Base-by-base conservation (phyloP, 2,329 filamentous ascomycete genomes). In the Gaeumannomyces tritici region DNA sequence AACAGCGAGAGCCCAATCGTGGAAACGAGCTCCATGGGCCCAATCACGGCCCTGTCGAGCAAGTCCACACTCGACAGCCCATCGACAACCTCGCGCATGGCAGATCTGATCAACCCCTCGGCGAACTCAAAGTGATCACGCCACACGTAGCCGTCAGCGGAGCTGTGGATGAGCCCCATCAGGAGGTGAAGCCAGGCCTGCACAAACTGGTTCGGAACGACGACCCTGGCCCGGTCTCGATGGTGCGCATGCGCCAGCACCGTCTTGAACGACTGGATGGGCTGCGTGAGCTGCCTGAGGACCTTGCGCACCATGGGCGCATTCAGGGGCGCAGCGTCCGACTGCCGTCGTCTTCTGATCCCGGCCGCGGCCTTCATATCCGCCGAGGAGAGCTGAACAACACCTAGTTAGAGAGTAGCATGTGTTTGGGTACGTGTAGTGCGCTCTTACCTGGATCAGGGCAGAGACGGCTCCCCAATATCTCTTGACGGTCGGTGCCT, bases 11-110 rank as follows among this genome's bases (percentile, higher is more conserved):
- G 64, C 12, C 71, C 71, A 13, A 80, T 67, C 24, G 81, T 67
- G 1, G 76, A 75, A 29, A 78, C 64, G 2, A 81, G 63, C 26
- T 80, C 79, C 54, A 76, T 70, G 1, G 79, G 79, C 35, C 76
- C 65, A 28, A 81, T 66, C 26, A 74, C 72, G 9, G 74, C 72
- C 55, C 71, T 72, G 7, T 74, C 71, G 7, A 77, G 61, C 1
- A 79, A 67, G 12, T 69, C 68, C 6, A 66, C 66, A 7, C 69
- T 67, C 7, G 73, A 70, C 29, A 77, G 64, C 21, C 67, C 64
- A 58, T 70, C 69, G 11, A 79, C 71, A 6, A 77, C 68, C n/a
- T 70, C 72, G 35, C 69, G 65, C 68, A 78, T 75, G 8, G 76
- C 74, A 18, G 67, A 67, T 28, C 65, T 67, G n/a, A 78, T 63